phyloP scores from a whole-genome alignment of 345 rosid species.

The Eucalyptus brandiana region DNA sequence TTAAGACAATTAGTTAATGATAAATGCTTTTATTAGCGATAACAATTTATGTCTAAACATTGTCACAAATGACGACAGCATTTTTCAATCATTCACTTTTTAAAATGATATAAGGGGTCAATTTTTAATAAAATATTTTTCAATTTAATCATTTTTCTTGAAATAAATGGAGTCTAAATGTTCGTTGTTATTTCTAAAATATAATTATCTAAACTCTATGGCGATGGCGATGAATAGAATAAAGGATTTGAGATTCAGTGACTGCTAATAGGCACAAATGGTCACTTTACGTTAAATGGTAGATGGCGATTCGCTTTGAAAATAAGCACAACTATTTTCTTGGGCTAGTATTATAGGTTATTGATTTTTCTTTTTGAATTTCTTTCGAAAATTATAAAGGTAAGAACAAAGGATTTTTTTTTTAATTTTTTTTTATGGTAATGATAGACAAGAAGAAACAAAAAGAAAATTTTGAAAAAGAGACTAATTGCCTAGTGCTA shows the following conservation, averaged over 20 bases:
- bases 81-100: neutral
- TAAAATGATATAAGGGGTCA: rapidly evolving
- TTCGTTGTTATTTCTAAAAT: neutral
- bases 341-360: neutral
- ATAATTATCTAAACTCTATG: neutral
- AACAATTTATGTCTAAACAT: rapidly evolving
- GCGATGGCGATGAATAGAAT: neutral
- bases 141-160: too few species aligned
- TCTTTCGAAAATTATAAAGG: neutral
- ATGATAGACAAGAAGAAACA: neutral
- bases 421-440: neutral
- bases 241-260: neutral
- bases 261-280: neutral
- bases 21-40: rapidly evolving
- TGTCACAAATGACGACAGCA: neutral
- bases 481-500: neutral
- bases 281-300: neutral
- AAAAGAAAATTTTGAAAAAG: neutral
- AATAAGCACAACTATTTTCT: neutral
- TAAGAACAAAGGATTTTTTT: neutral
- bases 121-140: neutral
- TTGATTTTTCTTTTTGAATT: neutral
- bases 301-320: neutral
- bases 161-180: neutral
- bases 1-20: neutral